A percentile compares a stretch with the other conserved stretches of the same genome.
Evolutionary conservation across 2,329 filamentous ascomycete species (phyloP).

Genomic region (Ceratocystis variospora): DNA sequence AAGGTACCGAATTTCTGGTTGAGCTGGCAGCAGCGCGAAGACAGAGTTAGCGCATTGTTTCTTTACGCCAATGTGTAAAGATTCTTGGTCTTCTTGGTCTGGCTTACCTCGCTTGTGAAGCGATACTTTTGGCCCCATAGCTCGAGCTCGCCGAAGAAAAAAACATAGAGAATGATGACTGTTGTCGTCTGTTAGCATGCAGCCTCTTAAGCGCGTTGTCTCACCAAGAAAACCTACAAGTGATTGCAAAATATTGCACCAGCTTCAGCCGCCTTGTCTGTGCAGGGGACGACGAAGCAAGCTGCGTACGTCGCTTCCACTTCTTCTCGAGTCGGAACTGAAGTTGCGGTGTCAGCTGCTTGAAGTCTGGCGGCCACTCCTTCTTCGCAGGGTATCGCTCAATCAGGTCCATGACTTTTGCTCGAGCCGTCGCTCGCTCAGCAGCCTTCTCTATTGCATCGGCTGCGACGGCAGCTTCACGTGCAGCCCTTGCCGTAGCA

Average conservation of each 20-base stretch:
- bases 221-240: constrained; percentile 33
- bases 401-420: constrained; percentile 25
- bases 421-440: constrained; percentile 5
- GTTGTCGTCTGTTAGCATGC: neutral
- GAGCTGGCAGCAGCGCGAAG: neutral
- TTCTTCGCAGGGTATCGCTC: constrained; percentile 55
- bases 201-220: neutral
- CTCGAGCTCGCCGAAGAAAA: constrained; percentile 33
- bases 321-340: constrained; percentile 68
- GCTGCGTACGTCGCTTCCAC: constrained; percentile 54
- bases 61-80: neutral
- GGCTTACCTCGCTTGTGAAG: constrained; percentile 30
- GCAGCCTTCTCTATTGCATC: constrained; percentile 12
- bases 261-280: constrained; percentile 55
- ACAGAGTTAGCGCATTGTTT: neutral
- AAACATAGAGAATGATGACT: constrained; percentile 29
- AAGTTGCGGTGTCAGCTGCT: constrained; percentile 53
- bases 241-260: constrained; percentile 45
- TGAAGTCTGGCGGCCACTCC: constrained; percentile 66
- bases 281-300: constrained; percentile 46
- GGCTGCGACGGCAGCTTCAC: constrained; percentile 1
- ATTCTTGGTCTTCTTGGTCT: neutral
- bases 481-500: constrained; percentile 15
- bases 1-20: constrained; percentile 24
- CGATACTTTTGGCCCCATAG: constrained; percentile 33